phyloP scores from a whole-genome alignment of 208 protist species.

The Trypanosoma mega region DNA sequence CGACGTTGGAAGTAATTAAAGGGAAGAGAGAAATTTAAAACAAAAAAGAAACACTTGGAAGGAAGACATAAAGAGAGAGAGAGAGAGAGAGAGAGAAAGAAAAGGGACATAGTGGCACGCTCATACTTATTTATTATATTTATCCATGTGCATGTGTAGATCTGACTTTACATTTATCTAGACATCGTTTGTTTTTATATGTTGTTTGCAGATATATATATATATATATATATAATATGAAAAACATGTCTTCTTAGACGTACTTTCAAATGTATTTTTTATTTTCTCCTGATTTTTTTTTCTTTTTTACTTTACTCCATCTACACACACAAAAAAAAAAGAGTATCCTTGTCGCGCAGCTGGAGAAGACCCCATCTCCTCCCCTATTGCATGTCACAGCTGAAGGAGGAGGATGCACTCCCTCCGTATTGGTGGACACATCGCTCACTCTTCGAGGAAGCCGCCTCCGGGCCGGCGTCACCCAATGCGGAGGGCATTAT shows the following conservation, averaged over 20 bases:
- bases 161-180: no score
- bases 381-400: no score
- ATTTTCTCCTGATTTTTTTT: not conserved
- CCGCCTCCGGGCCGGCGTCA: conserved; percentile 22
- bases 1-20: no score
- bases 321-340: not conserved
- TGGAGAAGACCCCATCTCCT: no score
- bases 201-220: not conserved
- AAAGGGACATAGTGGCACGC: no score
- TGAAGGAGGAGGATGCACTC: not conserved
- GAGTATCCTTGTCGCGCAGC: not conserved
- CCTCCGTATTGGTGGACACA: conserved; percentile 61
- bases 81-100: no score
- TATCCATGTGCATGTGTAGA: no score
- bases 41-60: not conserved
- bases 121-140: no score
- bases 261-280: not conserved
- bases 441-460: conserved; percentile 39
- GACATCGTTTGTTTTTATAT: no score
- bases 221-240: conserved; percentile 5
- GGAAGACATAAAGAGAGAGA: not conserved
- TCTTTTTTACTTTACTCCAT: not conserved
- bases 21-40: not conserved
- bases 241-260: not conserved
- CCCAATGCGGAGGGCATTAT: conserved; percentile 19